phyloP scores from a whole-genome alignment of 169 alveolate species.

The Cryptosporidium ryanae region DNA sequence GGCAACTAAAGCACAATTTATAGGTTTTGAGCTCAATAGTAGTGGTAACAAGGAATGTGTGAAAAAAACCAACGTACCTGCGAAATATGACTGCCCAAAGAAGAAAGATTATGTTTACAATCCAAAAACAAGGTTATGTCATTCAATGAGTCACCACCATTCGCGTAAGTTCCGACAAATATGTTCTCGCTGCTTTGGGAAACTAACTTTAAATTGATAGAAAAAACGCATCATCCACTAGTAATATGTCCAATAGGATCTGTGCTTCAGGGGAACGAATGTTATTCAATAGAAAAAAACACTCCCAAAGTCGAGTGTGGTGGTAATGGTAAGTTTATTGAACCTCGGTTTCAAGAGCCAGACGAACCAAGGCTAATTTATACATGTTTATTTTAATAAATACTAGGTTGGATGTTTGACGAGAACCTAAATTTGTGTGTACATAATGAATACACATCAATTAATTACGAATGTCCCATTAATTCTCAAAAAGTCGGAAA shows the following conservation, averaged over 20 bases:
- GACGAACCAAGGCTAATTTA: neutral
- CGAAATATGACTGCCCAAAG: conserved; percentile 68
- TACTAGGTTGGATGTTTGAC: conserved; percentile 58
- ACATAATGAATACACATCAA: conserved; percentile 26
- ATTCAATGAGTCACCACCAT: conserved; percentile 70
- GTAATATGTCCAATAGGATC: conserved; percentile 59
- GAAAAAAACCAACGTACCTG: conserved; percentile 27
- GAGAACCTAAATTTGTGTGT: conserved; percentile 21
- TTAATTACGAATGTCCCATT: conserved; percentile 50
- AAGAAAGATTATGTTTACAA: conserved; percentile 65
- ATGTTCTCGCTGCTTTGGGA: neutral
- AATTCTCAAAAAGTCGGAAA: conserved; percentile 39
- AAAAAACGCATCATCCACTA: conserved; percentile 58
- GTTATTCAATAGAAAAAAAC: conserved; percentile 17
- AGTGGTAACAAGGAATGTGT: conserved; percentile 25
- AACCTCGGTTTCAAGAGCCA: neutral
- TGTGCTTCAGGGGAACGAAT: conserved; percentile 36
- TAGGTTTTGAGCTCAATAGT: conserved; percentile 2
- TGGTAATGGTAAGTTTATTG: conserved; percentile 45
- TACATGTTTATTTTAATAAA: neutral
- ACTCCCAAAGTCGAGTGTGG: conserved; percentile 39
- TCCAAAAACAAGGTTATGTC: conserved; percentile 65
- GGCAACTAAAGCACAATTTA: no score
- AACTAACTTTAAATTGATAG: neutral
- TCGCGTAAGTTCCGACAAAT: conserved; percentile 37